phyloP scores from a whole-genome alignment of 2,329 filamentous ascomycete species.

The Pochonia chlamydosporia region DNA sequence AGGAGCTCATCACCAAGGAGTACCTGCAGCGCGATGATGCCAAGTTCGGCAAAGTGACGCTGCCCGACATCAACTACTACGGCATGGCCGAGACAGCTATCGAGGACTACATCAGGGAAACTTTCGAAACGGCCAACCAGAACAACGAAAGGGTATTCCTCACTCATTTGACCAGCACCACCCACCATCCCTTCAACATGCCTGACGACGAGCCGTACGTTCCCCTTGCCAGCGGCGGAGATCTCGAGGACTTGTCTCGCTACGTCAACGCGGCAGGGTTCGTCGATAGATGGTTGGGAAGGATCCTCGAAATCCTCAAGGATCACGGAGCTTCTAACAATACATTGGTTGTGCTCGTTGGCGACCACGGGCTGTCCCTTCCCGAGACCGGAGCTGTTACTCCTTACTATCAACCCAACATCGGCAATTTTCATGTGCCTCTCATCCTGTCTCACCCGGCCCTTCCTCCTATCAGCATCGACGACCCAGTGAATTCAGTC shows the following conservation, averaged over 20 bases:
- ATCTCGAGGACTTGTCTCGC: conserved; percentile 22
- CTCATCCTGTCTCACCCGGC: conserved; percentile 26
- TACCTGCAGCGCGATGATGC: conserved; percentile 22
- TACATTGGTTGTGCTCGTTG: conserved; percentile 24
- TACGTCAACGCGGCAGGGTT: conserved; percentile 27
- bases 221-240: conserved; percentile 17
- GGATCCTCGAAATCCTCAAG: conserved; percentile 23
- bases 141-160: conserved; percentile 27
- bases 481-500: conserved; percentile 24
- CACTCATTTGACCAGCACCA: conserved; percentile 29
- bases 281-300: conserved; percentile 25
- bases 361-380: conserved; percentile 27
- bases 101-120: conserved; percentile 26
- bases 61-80: conserved; percentile 29
- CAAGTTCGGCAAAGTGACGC: conserved; percentile 21
- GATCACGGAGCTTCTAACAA: conserved; percentile 24
- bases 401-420: conserved; percentile 26
- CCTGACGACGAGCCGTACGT: conserved; percentile 22
- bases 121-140: conserved; percentile 21
- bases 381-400: conserved; percentile 24
- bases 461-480: conserved; percentile 24
- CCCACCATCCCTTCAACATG: conserved; percentile 27
- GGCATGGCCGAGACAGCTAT: conserved; percentile 25
- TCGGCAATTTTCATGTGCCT: conserved; percentile 28
- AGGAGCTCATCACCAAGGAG: conserved; percentile 20